phyloP scores from a whole-genome alignment of 83 land plant genomes.

The Diphasiastrum complanatum region DNA sequence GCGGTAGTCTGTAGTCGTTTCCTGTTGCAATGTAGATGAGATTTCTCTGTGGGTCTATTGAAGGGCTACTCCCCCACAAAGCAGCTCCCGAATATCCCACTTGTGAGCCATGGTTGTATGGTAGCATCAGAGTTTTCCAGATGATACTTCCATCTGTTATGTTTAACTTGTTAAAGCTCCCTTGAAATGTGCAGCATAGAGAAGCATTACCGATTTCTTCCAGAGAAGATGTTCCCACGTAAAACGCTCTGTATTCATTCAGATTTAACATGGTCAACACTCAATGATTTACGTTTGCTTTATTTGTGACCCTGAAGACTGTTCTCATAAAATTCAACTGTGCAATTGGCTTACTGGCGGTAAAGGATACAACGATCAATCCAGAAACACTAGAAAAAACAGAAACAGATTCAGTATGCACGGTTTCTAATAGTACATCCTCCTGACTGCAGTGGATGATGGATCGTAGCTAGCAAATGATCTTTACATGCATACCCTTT shows the following conservation, averaged over 20 bases:
- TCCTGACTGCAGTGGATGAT: neutral
- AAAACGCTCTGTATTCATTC: neutral
- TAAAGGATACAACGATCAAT: neutral
- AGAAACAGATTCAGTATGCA: neutral
- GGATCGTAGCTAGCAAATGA: neutral
- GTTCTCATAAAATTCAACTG: neutral
- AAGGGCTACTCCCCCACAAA: conserved; percentile 8
- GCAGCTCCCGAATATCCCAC: conserved; percentile 4
- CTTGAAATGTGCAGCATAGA: conserved; percentile 11
- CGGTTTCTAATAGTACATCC: neutral
- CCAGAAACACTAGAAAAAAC: neutral
- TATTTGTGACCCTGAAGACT: neutral
- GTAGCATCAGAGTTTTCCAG: conserved; percentile 4
- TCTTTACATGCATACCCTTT: conserved; percentile 1
- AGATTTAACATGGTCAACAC: neutral
- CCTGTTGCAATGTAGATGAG: conserved; percentile 7
- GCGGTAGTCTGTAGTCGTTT: neutral
- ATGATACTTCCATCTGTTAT: neutral
- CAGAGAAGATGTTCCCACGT: conserved; percentile 2
- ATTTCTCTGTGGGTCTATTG: neutral
- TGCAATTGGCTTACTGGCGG: too few species aligned
- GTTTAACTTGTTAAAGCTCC: conserved; percentile 4
- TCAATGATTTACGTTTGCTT: neutral
- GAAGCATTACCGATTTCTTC: neutral
- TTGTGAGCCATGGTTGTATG: neutral